A percentile compares a stretch with the other conserved stretches of the same genome.
Conservation (phyloP, 2,329 filamentous ascomycete genomes). For the Lachnellula willkommii region DNA sequence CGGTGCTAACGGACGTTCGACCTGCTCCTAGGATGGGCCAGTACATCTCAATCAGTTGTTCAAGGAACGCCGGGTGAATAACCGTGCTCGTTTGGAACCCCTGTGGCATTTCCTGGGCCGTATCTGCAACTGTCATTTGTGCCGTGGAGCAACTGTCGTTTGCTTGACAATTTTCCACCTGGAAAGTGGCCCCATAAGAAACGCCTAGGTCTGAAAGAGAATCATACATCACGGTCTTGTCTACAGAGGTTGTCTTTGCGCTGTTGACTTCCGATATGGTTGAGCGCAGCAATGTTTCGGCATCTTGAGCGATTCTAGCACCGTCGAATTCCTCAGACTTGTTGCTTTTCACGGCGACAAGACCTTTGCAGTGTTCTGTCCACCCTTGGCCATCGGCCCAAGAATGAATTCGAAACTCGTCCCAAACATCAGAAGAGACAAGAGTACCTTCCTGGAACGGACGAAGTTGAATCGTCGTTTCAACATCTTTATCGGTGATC, state of each 20-base stretch:
- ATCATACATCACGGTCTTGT: conserved; percentile 41
- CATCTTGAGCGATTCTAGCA: conserved; percentile 3
- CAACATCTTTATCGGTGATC: conserved; percentile 43
- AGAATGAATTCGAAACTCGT: conserved; percentile 53
- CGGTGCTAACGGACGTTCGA: conserved; percentile 30
- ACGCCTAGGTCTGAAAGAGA: conserved; percentile 43
- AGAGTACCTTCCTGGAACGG: conserved; percentile 39
- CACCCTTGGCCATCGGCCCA: conserved; percentile 49
- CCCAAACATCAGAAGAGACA: conserved; percentile 42
- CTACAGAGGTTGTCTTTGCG: conserved; percentile 27
- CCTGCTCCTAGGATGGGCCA: conserved; percentile 35
- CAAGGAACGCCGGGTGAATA: conserved; percentile 43
- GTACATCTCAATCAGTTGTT: conserved; percentile 42
- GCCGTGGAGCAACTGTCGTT: conserved; percentile 31
- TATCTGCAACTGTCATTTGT: conserved; percentile 39
- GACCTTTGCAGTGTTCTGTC: conserved; percentile 53
- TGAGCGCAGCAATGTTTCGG: conserved; percentile 25
- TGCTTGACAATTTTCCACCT: conserved; percentile 43
- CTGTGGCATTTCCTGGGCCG: conserved; percentile 40
- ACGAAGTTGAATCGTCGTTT: conserved; percentile 45
- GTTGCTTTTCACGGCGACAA: conserved; percentile 38
- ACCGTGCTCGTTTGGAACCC: conserved; percentile 38
- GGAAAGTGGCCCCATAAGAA: conserved; percentile 47
- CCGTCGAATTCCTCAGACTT: conserved; percentile 40
- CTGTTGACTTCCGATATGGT: conserved; percentile 31